Evolutionary conservation across 805 yeast species (phyloP).

Genomic region (Zygotorulaspora chibaensis): DNA sequence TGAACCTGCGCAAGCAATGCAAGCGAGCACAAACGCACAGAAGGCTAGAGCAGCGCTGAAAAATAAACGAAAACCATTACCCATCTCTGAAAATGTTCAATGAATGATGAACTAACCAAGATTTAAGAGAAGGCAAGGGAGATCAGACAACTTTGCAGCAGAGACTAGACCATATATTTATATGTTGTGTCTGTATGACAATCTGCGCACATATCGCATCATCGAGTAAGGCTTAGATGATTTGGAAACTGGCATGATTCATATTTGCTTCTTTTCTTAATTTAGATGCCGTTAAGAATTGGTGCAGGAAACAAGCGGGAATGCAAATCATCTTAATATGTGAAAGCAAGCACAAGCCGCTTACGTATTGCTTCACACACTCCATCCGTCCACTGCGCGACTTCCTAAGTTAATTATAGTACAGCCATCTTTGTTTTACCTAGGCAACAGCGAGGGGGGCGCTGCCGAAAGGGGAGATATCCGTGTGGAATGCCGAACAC

Average conservation of each 20-base stretch:
- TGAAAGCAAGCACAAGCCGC: background rate
- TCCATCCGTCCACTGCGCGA: too few relatives aligned
- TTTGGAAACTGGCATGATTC: background rate
- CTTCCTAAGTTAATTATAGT: too few relatives aligned
- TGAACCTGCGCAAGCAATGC: conserved; percentile 52
- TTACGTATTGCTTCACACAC: background rate
- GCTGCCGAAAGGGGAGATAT: too few relatives aligned
- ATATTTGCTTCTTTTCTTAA: background rate
- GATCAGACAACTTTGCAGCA: background rate
- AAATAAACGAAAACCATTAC: conserved; percentile 19
- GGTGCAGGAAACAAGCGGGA: background rate
- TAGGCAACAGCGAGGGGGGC: too few relatives aligned
- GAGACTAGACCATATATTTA: background rate
- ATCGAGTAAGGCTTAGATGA: background rate
- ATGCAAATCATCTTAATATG: background rate
- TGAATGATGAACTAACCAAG: background rate
- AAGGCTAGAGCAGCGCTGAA: conserved; percentile 33
- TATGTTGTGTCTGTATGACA: background rate
- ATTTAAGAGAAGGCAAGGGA: background rate
- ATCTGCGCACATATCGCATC: background rate
- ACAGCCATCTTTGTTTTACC: too few relatives aligned
- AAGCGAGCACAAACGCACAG: conserved; percentile 44
- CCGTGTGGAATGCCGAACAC: too few relatives aligned
- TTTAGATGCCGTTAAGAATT: background rate
- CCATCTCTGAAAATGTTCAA: conserved; percentile 13